Evolutionary conservation across 495 filamentous ascomycete species (phyloP).

Genomic region (Amphirosellinia nigrospora): DNA sequence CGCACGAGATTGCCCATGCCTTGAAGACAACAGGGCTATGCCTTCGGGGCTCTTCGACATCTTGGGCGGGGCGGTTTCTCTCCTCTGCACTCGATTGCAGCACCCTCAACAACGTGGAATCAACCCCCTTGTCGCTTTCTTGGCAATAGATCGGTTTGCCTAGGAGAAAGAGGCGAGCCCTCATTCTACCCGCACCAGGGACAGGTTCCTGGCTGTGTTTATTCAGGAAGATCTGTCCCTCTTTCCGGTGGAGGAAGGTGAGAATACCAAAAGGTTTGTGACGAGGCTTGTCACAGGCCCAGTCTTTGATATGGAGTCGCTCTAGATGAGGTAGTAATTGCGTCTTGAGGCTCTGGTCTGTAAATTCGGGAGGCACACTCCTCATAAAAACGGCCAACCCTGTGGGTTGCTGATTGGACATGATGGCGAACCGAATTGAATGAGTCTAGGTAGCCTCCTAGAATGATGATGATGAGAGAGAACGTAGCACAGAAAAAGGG

Average conservation of each 20-base stretch:
- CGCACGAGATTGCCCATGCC: conserved; percentile 50
- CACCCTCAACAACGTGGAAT: conserved; percentile 44
- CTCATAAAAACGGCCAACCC: conserved; percentile 51
- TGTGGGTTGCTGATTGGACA: conserved; percentile 2
- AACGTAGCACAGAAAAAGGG: not conserved
- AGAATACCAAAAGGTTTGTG: conserved; percentile 37
- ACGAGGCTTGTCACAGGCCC: conserved; percentile 42
- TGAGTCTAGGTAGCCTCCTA: not conserved
- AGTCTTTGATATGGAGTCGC: conserved; percentile 43
- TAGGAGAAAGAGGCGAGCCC: conserved; percentile 47
- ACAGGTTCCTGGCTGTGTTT: conserved; percentile 29
- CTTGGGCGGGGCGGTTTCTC: conserved; percentile 17
- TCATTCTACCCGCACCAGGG: conserved; percentile 7
- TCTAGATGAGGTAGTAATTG: conserved; percentile 44
- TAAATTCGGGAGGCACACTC: conserved; percentile 45
- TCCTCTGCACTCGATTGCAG: conserved; percentile 45
- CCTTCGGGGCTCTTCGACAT: not conserved
- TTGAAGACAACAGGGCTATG: conserved; percentile 39
- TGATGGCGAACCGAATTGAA: not conserved
- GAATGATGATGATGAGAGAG: not conserved
- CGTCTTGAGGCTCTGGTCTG: conserved; percentile 37
- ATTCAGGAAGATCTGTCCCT: conserved; percentile 49
- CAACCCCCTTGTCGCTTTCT: conserved; percentile 46
- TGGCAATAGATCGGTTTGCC: conserved; percentile 47
- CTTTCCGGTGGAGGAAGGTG: conserved; percentile 43